Evolutionary conservation across 2,329 filamentous ascomycete genomes (phyloP).

Genomic region (Monilinia vaccinii-corymbosi): DNA sequence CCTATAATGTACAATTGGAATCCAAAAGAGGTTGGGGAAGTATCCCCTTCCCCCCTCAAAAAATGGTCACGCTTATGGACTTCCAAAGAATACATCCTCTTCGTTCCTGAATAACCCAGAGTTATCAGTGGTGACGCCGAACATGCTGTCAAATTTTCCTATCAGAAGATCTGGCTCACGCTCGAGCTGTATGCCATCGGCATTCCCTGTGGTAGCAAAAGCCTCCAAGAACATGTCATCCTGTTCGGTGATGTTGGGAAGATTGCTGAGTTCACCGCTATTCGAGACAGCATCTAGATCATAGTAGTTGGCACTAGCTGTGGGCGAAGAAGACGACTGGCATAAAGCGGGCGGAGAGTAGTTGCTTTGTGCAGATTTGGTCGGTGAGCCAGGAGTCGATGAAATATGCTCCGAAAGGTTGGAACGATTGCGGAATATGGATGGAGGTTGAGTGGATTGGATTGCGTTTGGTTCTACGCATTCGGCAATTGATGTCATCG

Average conservation of each 20-base stretch:
- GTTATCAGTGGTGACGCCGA: slow-evolving; percentile 13
- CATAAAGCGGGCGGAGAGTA: slow-evolving; percentile 52
- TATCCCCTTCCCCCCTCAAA: not conserved
- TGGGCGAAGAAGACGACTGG: slow-evolving; percentile 49
- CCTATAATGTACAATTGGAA: slow-evolving; percentile 6
- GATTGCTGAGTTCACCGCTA: slow-evolving; percentile 18
- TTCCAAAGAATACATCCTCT: slow-evolving; percentile 29
- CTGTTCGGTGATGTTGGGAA: slow-evolving; percentile 25
- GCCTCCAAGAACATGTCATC: slow-evolving; percentile 31
- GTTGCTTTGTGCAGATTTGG: slow-evolving; percentile 40
- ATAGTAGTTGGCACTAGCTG: slow-evolving; percentile 27
- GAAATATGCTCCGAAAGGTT: slow-evolving; percentile 19
- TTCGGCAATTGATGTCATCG: slow-evolving; percentile 12
- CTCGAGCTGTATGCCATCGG: slow-evolving; percentile 23
- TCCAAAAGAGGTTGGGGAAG: not conserved
- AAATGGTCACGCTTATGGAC: slow-evolving; percentile 18
- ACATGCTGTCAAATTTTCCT: slow-evolving; percentile 28
- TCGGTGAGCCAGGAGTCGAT: slow-evolving; percentile 38
- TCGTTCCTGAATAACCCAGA: slow-evolving; percentile 21
- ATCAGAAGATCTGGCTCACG: slow-evolving; percentile 26
- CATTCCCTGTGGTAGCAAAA: slow-evolving; percentile 21
- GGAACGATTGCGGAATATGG: slow-evolving; percentile 21
- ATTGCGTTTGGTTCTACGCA: slow-evolving; percentile 27
- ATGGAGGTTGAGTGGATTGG: slow-evolving; percentile 23
- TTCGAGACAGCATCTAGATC: slow-evolving; percentile 22